Conservation (phyloP, 768 basidiomycete species). For the Lactifluus pinguis region DNA sequence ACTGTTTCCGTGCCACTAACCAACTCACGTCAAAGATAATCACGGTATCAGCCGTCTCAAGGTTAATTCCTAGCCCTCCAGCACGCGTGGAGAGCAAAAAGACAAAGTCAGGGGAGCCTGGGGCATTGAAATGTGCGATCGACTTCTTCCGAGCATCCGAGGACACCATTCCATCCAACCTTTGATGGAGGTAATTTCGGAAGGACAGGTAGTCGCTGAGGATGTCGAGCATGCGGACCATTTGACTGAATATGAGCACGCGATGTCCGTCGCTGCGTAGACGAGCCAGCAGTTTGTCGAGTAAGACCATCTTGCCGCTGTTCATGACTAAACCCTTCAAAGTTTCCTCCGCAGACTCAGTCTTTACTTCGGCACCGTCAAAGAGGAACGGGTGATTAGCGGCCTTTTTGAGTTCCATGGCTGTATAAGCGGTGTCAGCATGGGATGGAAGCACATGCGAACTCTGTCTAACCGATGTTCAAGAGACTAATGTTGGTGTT, state of each 20-base stretch:
- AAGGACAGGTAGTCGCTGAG: conserved; percentile 93
- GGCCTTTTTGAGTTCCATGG: conserved; percentile 98
- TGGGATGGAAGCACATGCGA: background rate
- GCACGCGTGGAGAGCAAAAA: conserved; percentile 95
- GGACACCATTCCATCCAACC: conserved; percentile 91
- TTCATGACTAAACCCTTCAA: conserved; percentile 97
- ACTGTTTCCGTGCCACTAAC: background rate
- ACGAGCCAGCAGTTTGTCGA: conserved; percentile 91
- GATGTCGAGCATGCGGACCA: conserved; percentile 98
- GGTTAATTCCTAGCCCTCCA: conserved; percentile 95
- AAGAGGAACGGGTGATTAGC: conserved; percentile 98
- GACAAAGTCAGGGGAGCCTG: conserved; percentile 89
- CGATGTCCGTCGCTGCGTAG: conserved; percentile 90
- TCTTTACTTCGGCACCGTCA: conserved; percentile 78
- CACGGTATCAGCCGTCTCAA: conserved; percentile 97
- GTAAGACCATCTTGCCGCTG: conserved; percentile 95
- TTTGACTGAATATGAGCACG: conserved; percentile 97
- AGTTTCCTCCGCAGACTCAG: conserved; percentile 64
- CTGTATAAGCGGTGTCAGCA: conserved; percentile 30
- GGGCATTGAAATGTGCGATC: conserved; percentile 94
- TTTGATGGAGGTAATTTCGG: conserved; percentile 86
- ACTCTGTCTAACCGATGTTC: conserved; percentile 64
- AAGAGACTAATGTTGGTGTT: conserved; percentile 89
- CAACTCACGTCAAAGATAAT: conserved; percentile 91
- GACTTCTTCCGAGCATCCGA: conserved; percentile 91